Base-by-base conservation (phyloP, 345 rosid genomes). In the Aurinia saxatilis region DNA sequence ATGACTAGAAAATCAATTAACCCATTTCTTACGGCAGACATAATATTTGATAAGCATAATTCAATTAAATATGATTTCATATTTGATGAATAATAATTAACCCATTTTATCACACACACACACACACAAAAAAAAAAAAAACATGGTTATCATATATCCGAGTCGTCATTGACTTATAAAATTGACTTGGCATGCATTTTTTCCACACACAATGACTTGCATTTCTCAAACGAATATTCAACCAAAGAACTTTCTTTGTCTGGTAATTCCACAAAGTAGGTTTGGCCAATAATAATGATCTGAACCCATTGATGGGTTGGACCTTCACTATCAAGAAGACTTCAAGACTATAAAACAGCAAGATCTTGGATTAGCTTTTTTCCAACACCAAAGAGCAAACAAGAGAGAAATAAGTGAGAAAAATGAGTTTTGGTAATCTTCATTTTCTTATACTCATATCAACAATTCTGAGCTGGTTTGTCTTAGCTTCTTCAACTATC, bases 261-360 rank as follows among this genome's bases (percentile, higher is more conserved):
- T 6, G 2, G 8, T 33, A 7, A 33, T 33, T 33, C 8, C 2
- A 33, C 7, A 13, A 19, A 54, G 6, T 11, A 36, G 35, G 16
- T 15, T n/a, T n/a, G 23, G 5, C 4, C 21, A 52, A 51, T 15
- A 52, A 31, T 15, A 31, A 5, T 50, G 29, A 33, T 3, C 18
- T 9, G 30, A 53, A 35, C 58, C 42, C 42, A 11, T 35, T 53
- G 58, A 53, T 42, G 58, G 58, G 59, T 19, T 54, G 8, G 33
- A 54, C 60, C 2, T 36, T 54, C 60, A 37, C 13, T 54, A 12
- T 54, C 60, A 54, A 12, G 12, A 16, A 54, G 52, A 59, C 53
- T 2, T 19, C n/a, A 36, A n/a, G 53, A 19, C 6, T 23, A 46
- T 34, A 17, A 46, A 60, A 46, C 33, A 34, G 33, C 10, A 5